Percentiles rank a stretch among this genome's conserved stretches.
phyloP scores from a whole-genome alignment of 805 yeast species.

The Yarrowia sp. region DNA sequence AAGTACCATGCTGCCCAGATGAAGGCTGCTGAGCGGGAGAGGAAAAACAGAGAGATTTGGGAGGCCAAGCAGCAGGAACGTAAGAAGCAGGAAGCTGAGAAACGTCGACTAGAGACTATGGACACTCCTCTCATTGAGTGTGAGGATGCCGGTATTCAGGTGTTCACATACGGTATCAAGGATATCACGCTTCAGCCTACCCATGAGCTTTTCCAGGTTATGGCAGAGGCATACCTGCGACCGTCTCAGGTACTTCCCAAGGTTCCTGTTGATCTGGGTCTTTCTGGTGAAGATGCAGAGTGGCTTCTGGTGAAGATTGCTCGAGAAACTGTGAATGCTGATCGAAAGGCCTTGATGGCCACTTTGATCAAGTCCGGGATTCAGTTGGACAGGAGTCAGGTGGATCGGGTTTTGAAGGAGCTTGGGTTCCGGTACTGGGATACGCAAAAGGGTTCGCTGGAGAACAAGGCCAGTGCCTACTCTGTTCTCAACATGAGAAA shows the following conservation, averaged over 20 bases:
- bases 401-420: not conserved
- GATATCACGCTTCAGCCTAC: not conserved
- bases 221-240: not conserved
- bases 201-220: not conserved
- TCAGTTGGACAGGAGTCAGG: not conserved
- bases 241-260: not conserved
- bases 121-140: not conserved
- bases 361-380: not conserved
- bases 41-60: not conserved
- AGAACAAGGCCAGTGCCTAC: not conserved
- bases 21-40: not conserved
- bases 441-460: not conserved
- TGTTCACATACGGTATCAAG: not conserved
- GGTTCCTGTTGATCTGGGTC: not conserved
- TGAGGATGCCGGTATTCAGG: not conserved
- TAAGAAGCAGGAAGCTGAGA: not conserved
- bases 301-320: constrained; percentile 7
- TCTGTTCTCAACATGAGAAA: not conserved
- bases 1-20: not conserved
- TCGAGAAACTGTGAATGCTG: not conserved
- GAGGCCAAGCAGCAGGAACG: not conserved
- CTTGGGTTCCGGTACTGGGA: constrained; percentile 12
- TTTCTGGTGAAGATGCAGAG: not conserved
- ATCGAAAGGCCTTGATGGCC: not conserved
- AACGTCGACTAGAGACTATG: not conserved